Percentiles rank a stretch among this genome's conserved stretches.
phyloP scores from a whole-genome alignment of 2,329 filamentous ascomycete species.

The Microdochium bolleyi region DNA sequence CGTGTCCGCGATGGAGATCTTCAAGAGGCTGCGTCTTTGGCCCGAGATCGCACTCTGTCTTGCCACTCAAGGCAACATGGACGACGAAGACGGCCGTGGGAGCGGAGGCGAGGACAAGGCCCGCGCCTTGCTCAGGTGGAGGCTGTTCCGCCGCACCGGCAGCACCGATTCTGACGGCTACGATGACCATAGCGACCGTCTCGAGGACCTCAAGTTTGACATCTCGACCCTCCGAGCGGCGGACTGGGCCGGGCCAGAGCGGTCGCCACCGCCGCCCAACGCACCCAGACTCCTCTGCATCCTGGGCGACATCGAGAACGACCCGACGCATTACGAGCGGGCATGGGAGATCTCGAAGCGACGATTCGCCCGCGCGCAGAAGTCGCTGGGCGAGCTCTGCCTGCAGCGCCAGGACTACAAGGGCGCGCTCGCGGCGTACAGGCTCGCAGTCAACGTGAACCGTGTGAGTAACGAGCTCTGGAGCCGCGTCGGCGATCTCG shows the following conservation, averaged over 20 bases:
- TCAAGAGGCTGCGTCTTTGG: slow-evolving; percentile 88
- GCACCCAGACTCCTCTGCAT: slow-evolving; percentile 89
- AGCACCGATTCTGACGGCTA: slow-evolving; percentile 10
- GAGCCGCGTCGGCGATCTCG: slow-evolving; percentile 85
- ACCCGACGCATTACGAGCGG: slow-evolving; percentile 68
- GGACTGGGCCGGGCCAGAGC: slow-evolving; percentile 54
- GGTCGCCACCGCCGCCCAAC: slow-evolving; percentile 66
- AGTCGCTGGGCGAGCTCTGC: slow-evolving; percentile 75
- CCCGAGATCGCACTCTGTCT: slow-evolving; percentile 89
- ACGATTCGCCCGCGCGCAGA: slow-evolving; percentile 80
- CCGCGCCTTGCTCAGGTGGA: slow-evolving; percentile 64
- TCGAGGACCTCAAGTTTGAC: slow-evolving; percentile 48
- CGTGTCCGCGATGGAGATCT: slow-evolving; percentile 87
- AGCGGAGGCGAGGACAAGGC: slow-evolving; percentile 70
- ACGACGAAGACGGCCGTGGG: slow-evolving; percentile 46
- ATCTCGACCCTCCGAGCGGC: slow-evolving; percentile 45
- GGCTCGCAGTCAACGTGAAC: slow-evolving; percentile 69
- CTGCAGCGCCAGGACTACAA: slow-evolving; percentile 57
- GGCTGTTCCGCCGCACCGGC: slow-evolving; percentile 63
- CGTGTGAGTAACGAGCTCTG: slow-evolving; percentile 76
- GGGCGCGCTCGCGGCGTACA: slow-evolving; percentile 70
- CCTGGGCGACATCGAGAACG: slow-evolving; percentile 76
- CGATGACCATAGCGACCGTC: slow-evolving; percentile 25
- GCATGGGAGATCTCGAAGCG: slow-evolving; percentile 81
- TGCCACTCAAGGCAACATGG: slow-evolving; percentile 52